Evolutionary conservation across 2,329 filamentous ascomycete genomes (phyloP).

Genomic region (Fusarium stilboides): DNA sequence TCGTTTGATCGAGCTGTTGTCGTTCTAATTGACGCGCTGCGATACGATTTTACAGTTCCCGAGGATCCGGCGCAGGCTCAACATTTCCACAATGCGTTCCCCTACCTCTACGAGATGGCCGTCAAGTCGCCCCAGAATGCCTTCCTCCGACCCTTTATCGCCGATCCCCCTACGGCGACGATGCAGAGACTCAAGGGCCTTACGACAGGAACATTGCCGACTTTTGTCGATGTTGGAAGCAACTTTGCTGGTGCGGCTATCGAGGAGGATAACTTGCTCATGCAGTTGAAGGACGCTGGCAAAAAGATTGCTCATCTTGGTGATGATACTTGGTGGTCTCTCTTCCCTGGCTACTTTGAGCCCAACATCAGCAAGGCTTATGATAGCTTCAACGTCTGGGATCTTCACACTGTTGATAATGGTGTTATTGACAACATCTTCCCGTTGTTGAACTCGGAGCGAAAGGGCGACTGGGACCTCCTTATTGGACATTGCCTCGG

Average conservation of each 20-base stretch:
- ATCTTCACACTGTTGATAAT: conserved; percentile 96
- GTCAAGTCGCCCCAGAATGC: conserved; percentile 82
- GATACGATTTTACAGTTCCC: conserved; percentile 97
- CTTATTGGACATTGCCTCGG: conserved; percentile 94
- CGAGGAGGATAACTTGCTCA: conserved; percentile 86
- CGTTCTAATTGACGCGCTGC: conserved; percentile 90
- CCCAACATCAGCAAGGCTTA: conserved; percentile 88
- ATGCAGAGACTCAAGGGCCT: conserved; percentile 93
- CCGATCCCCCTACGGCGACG: conserved; percentile 94
- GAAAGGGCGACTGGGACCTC: conserved; percentile 87
- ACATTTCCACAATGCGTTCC: conserved; percentile 87
- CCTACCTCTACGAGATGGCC: conserved; percentile 88
- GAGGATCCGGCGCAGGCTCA: conserved; percentile 60
- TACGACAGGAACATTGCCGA: conserved; percentile 94
- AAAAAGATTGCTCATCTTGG: conserved; percentile 91
- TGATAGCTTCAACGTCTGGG: conserved; percentile 99
- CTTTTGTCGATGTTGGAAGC: conserved; percentile 92
- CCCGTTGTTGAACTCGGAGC: conserved; percentile 79
- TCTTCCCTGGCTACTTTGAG: conserved; percentile 96
- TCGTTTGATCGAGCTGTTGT: conserved; percentile 93
- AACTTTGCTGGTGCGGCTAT: conserved; percentile 97
- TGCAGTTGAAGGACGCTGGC: conserved; percentile 75
- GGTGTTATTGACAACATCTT: conserved; percentile 93
- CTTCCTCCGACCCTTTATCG: conserved; percentile 94
- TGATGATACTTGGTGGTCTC: conserved; percentile 96